Conservation (phyloP, 1,284 basidiomycete species). For the Puccinia coronata region DNA sequence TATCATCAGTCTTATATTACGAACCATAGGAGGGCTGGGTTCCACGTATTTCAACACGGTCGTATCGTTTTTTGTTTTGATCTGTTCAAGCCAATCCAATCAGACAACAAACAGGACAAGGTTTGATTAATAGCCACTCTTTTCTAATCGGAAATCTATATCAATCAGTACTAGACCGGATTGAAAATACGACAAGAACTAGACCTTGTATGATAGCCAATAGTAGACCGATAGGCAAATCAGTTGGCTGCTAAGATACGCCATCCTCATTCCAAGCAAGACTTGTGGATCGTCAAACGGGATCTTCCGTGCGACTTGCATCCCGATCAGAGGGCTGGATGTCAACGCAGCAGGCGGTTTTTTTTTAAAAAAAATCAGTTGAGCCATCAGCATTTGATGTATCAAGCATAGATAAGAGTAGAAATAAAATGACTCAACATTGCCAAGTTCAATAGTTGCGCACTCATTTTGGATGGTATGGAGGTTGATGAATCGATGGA, state of each 20-base stretch:
- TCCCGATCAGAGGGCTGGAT: slow-evolving; percentile 50
- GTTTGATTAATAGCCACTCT: too few species aligned
- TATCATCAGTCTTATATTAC: slow-evolving; percentile 56
- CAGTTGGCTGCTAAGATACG: slow-evolving; percentile 75
- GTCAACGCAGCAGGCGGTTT: neutral
- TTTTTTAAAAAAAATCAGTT: slow-evolving; percentile 61
- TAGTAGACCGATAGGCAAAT: slow-evolving; percentile 74
- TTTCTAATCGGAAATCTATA: too few species aligned
- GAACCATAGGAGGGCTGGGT: slow-evolving; percentile 61
- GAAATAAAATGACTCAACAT: slow-evolving; percentile 39
- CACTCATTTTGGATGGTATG: slow-evolving; percentile 35
- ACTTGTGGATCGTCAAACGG: slow-evolving; percentile 85
- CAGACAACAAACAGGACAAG: neutral
- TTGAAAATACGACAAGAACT: neutral
- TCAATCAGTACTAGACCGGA: too few species aligned
- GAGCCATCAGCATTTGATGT: slow-evolving; percentile 62
- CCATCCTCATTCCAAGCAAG: slow-evolving; percentile 78
- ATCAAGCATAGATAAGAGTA: neutral
- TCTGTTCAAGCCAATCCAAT: slow-evolving; percentile 61
- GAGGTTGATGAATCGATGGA: neutral
- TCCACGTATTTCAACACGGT: slow-evolving; percentile 86
- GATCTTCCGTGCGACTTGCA: slow-evolving; percentile 78
- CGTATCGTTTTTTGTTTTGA: slow-evolving; percentile 91
- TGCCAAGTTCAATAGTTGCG: slow-evolving; percentile 46
- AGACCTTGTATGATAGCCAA: slow-evolving; percentile 69